These are phyloP conservation scores for Hibiscus tridactylites DNA, from an alignment of 345 rosid species.

Conservation along the genomic window DNA sequence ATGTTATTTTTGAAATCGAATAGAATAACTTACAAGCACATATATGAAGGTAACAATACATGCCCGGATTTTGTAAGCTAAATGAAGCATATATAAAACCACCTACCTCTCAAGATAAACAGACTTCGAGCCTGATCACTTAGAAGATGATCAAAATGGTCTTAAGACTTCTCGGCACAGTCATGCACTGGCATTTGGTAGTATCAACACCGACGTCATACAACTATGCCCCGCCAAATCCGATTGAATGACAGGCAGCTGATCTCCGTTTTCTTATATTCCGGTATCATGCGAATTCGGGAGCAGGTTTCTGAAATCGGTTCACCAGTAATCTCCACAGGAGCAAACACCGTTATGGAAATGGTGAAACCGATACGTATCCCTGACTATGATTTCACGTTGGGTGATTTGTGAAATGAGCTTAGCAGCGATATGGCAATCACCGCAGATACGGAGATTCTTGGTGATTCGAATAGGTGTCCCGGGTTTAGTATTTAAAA, in stretches of 20 bases:
- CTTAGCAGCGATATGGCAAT: slow-evolving; percentile 69
- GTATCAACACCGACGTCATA: not conserved
- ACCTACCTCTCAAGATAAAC: not conserved
- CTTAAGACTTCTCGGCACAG: not conserved
- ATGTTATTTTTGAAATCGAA: not conserved
- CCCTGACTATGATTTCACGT: slow-evolving; percentile 54
- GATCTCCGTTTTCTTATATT: not conserved
- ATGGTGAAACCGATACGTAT: slow-evolving; percentile 59
- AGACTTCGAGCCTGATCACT: too few species aligned
- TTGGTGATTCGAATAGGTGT: slow-evolving; percentile 56
- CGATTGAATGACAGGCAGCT: not conserved
- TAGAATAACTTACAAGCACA: not conserved
- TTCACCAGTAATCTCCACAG: slow-evolving; percentile 68
- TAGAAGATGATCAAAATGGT: not conserved
- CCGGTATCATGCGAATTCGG: not conserved
- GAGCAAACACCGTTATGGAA: slow-evolving; percentile 54
- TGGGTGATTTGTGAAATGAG: slow-evolving; percentile 51
- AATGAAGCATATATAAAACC: too few species aligned
- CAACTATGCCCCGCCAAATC: not conserved
- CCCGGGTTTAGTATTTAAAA: slow-evolving; percentile 38
- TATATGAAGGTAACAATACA: not conserved
- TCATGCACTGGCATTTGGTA: not conserved
- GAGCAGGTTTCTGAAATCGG: not conserved
- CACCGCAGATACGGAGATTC: slow-evolving; percentile 68
- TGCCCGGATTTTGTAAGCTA: too few species aligned